Base-by-base conservation (phyloP, 345 rosid species). In the Cardiospermum halicacabum region DNA sequence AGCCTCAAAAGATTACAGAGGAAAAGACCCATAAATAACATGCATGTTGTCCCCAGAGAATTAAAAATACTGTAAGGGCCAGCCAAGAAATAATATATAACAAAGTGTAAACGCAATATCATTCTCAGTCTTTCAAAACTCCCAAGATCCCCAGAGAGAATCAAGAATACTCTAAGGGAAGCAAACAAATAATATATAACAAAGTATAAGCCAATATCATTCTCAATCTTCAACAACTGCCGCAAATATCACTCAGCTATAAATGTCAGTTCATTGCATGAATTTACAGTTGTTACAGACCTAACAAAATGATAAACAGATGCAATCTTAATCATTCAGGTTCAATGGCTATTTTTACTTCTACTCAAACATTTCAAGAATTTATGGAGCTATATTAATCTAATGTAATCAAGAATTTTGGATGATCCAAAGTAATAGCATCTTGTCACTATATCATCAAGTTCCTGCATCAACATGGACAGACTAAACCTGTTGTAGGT, bases 1-100 rank as follows among this genome's bases (percentile, higher is more conserved):
- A 64, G 67, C 21, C 32, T 64, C 49, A 49, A 24, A 27, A 37
- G 37, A 60, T 15, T 21, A 18, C 53, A 50, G 45, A 58, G 16
- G 49, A 67, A 60, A 32, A 54, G 60, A 47, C 26, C 49, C 58
- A 37, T 2, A 24, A 4, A 11, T 34, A 51, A 27, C 40, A 54
- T 27, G 10, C 51, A 28, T 3, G n/a, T 34, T 15, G 50, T 18
- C 30, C 19, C 21, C 16, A 39, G 26, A 53, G 24, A 47, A 18
- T 15, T 11, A n/a, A 36, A 19, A 22, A 22, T 15, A 19, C 15
- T 3, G 24, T 31, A 49, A 62, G 24, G 51, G 51, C 51, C 4
- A 24, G 8, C 11, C 51, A 47, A 16, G 9, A 45, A 45, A 45
- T 45, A 43, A 13, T 40, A 40, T n/a, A 40, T 12, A 22, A 32